A percentile compares a stretch with the other conserved stretches of the same genome.
Conservation (phyloP, 208 protist genomes). For the Leishmania gerbilli region DNA sequence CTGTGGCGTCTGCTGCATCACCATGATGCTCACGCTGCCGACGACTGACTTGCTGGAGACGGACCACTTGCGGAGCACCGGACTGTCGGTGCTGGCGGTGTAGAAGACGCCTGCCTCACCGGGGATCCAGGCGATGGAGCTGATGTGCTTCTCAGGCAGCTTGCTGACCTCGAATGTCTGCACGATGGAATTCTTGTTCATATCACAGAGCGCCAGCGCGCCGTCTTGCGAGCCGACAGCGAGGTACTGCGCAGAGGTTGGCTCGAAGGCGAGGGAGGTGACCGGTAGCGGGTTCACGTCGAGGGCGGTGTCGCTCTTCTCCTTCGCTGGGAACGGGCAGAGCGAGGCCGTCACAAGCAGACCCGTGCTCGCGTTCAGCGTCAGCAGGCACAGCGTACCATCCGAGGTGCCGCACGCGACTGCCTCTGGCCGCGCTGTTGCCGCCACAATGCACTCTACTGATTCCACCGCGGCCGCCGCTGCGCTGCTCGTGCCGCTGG, state of each 20-base stretch:
- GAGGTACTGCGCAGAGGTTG: conserved; percentile 63
- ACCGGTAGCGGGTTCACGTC: conserved; percentile 48
- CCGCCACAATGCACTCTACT: conserved; percentile 69
- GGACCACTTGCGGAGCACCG: conserved; percentile 69
- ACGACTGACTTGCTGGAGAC: conserved; percentile 57
- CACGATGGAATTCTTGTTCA: conserved; percentile 41
- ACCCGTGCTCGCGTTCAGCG: conserved; percentile 69
- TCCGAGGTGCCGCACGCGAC: conserved; percentile 81
- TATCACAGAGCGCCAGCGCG: conserved; percentile 63
- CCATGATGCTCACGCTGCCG: conserved; percentile 39
- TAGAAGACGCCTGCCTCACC: conserved; percentile 69
- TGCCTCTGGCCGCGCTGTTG: conserved; percentile 58
- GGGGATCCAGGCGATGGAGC: conserved; percentile 68
- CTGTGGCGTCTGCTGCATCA: not conserved
- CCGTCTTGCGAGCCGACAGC: conserved; percentile 78
- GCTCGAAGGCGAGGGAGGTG: conserved; percentile 69
- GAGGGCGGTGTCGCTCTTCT: conserved; percentile 27
- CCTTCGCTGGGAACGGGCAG: conserved; percentile 58
- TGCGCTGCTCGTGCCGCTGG: not conserved
- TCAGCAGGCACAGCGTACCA: conserved; percentile 61
- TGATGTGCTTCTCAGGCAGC: conserved; percentile 47
- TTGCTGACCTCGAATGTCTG: conserved; percentile 53
- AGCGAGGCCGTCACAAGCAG: conserved; percentile 52
- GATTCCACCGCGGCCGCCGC: conserved; percentile 29
- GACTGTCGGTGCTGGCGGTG: conserved; percentile 61